Base-by-base conservation (phyloP, 2,329 filamentous ascomycete species). In the Stemphylium beticola region DNA sequence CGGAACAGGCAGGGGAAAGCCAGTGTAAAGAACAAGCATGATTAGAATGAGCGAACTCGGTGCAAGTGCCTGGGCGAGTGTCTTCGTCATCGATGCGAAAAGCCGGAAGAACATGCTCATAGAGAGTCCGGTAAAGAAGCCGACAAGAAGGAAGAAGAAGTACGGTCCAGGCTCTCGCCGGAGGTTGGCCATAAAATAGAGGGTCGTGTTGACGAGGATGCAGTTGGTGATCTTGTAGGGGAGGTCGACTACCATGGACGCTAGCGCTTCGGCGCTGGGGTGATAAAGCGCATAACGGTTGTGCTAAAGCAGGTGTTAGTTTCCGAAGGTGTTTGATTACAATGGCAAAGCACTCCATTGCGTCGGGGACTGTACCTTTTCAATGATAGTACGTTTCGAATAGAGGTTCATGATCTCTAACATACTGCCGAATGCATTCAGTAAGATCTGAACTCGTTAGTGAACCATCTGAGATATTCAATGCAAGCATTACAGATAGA, bases 101-200 rank as follows among this genome's bases (percentile, higher is more conserved):
- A 85, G 87, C 36, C 91, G 84, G 82, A 95, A 95, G 53, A 92
- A 82, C 85, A 91, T 91, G 40, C 87, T 91, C 89, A 93, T 93
- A 37, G 84, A 82, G 64, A 96, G 62, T 78, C 83, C 86, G 9
- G 77, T 83, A n/a, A 78, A 77, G 29, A 71, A 66, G 0, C 58
- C 54, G 82, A 82, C 67, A 39, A 96, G 80, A 57, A 91, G 74
- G 81, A 90, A 96, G 75, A 90, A 88, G 80, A 96, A 96, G 80
- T 93, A 96, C 0, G 87, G 76, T 0, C 86, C 88, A 0, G 89
- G 77, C 50, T 88, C 85, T 49, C 76, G 68, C 11, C 74, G 69
- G 2, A 81, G 61, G 11, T 78, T 75, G 2, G 76, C 67, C 74
- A 80, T 78, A 54, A 81, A 80, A 50, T 81, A 81, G 9, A 79